phyloP scores from a whole-genome alignment of 495 filamentous ascomycete genomes.

The Penicillium daleae region DNA sequence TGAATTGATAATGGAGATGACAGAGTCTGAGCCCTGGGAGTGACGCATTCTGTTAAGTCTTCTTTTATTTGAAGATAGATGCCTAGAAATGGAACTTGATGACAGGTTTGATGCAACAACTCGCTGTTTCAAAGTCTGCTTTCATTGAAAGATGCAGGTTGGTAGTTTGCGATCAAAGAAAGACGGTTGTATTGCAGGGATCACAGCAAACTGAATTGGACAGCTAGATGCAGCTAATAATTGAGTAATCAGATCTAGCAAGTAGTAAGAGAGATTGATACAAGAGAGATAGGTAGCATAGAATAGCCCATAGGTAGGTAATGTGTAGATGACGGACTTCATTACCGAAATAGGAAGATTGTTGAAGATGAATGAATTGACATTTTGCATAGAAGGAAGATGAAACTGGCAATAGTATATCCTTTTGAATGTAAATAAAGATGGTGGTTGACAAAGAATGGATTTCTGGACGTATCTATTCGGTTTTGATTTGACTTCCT shows the following conservation, averaged over 20 bases:
- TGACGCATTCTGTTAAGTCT: no score
- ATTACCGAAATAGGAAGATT: neutral
- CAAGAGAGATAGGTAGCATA: neutral
- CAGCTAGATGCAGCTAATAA: neutral
- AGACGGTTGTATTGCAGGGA: neutral
- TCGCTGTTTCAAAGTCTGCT: neutral
- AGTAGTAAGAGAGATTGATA: neutral
- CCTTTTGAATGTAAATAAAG: neutral
- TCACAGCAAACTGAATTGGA: neutral
- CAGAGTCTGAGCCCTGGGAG: no score
- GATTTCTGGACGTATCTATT: neutral
- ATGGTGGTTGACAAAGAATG: constrained; percentile 15
- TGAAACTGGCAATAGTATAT: neutral
- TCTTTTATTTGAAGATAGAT: no score
- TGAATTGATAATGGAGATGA: no score
- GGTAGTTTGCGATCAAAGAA: neutral
- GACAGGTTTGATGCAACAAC: neutral
- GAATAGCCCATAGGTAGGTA: neutral
- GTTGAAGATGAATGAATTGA: neutral
- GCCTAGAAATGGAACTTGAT: neutral
- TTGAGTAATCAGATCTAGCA: neutral
- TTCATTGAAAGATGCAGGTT: neutral
- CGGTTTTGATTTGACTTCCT: constrained; percentile 6
- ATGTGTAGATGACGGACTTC: neutral
- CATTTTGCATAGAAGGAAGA: neutral